phyloP scores from a whole-genome alignment of 352 stramenopile genomes.

The Phytopythium sindhum region DNA sequence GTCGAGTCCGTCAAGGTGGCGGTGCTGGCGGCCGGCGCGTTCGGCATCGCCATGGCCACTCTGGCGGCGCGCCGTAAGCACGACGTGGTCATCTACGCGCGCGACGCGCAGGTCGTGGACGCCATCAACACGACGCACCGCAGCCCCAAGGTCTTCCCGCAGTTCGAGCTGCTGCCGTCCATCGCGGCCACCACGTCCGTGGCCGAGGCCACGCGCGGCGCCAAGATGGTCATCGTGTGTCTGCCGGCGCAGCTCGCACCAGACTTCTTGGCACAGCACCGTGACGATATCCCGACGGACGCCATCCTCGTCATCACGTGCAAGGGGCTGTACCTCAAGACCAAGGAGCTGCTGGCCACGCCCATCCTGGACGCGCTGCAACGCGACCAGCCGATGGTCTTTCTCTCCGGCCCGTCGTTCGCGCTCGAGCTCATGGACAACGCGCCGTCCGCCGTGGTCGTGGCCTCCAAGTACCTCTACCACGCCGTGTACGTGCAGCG shows the following conservation, averaged over 20 bases:
- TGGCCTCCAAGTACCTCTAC: conserved; percentile 93
- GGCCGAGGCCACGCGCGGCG: conserved; percentile 78
- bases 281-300: conserved; percentile 82
- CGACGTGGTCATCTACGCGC: conserved; percentile 90
- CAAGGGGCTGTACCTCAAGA: conserved; percentile 96
- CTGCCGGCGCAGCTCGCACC: conserved; percentile 95
- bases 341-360: conserved; percentile 94
- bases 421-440: conserved; percentile 95
- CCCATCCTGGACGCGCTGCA: conserved; percentile 92
- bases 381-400: conserved; percentile 93
- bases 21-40: conserved; percentile 93
- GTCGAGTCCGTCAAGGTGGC: conserved; percentile 80
- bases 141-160: conserved; percentile 90
- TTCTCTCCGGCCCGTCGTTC: conserved; percentile 94
- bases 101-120: conserved; percentile 49
- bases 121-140: conserved; percentile 91
- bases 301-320: conserved; percentile 92
- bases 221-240: conserved; percentile 93
- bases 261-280: conserved; percentile 85
- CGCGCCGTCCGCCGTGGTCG: conserved; percentile 93
- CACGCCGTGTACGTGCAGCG: conserved; percentile 85
- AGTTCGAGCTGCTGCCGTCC: conserved; percentile 78
- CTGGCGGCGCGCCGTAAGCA: conserved; percentile 90
- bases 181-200: conserved; percentile 91
- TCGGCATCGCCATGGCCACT: conserved; percentile 94